Evolutionary conservation across 2,329 filamentous ascomycete genomes (phyloP).

Genomic region (Aspergillus uvarum): DNA sequence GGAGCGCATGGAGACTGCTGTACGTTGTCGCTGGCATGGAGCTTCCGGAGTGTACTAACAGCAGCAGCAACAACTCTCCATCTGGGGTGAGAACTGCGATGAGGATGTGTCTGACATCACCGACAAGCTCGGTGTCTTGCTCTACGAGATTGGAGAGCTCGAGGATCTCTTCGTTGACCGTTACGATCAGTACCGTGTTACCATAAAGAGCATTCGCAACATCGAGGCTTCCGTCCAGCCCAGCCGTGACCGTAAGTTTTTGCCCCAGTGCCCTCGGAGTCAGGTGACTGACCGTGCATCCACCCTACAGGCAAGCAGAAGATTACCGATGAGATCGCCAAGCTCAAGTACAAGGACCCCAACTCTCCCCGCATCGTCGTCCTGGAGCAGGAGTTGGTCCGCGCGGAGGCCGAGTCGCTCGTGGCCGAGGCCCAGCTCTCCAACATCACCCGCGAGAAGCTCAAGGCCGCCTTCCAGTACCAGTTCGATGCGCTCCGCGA

Average conservation of each 20-base stretch:
- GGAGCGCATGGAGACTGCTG: slow-evolving; percentile 97
- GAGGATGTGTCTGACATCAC: slow-evolving; percentile 98
- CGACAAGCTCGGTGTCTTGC: slow-evolving; percentile 94
- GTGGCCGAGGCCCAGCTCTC: slow-evolving; percentile 97
- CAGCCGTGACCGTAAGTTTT: slow-evolving; percentile 79
- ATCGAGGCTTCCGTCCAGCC: slow-evolving; percentile 98
- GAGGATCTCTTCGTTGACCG: slow-evolving; percentile 98
- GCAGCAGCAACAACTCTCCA: slow-evolving; percentile 88
- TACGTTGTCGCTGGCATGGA: slow-evolving; percentile 53
- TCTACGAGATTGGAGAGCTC: slow-evolving; percentile 97
- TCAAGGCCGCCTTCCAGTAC: slow-evolving; percentile 97
- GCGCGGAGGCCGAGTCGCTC: slow-evolving; percentile 96
- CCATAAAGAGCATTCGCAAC: slow-evolving; percentile 98
- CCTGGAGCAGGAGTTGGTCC: slow-evolving; percentile 96
- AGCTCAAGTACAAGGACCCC: slow-evolving; percentile 99
- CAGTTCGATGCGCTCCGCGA: slow-evolving; percentile 97
- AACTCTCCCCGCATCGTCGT: slow-evolving; percentile 97
- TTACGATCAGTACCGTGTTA: slow-evolving; percentile 98
- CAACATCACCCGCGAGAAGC: slow-evolving; percentile 99
- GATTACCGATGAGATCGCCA: slow-evolving; percentile 97
- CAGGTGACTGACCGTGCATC: slow-evolving; percentile 6
- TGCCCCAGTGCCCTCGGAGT: neutral
- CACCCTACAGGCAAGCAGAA: slow-evolving; percentile 80
- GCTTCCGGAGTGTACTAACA: neutral
- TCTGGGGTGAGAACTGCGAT: slow-evolving; percentile 94